Base-by-base conservation (phyloP, 2,329 filamentous ascomycete genomes). In the Colletotrichum falcatum region DNA sequence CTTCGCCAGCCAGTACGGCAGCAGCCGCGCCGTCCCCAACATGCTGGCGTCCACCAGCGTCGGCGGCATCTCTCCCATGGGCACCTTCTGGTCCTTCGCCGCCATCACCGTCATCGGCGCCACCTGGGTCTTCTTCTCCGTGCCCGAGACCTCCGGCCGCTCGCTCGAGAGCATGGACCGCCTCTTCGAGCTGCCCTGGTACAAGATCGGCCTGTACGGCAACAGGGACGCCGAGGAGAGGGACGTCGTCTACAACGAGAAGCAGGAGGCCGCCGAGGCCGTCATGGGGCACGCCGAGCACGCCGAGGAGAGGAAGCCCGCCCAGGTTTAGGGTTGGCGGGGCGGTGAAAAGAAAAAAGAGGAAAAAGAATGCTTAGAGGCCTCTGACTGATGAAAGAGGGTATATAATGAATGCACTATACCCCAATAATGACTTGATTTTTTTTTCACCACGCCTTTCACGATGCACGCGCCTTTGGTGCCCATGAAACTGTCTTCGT, bases 1-100 rank as follows among this genome's bases (percentile, higher is more conserved):
- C 79, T 94, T 94, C 77, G 90, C 87, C 70, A 93, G 93, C 79
- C 91, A 94, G 79, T 94, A 93, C 77, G 92, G 92, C 33, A 94
- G 93, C 82, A 87, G 89, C 1, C 90, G 92, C 44, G 91, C 92
- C 0, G 90, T 94, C 0, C 92, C 92, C 1, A 88, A 89, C 73
- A 93, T 94, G 91, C 87, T 95, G 54, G 83, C 94, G 1, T 73
- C 81, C 11, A 65, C 72, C 0, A 23, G 71, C 0, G 42, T 82
- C 1, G 86, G 86, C 2, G 87, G 87, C 1, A 85, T 89, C 71
- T 83, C 79, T 16, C 84, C 85, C 46, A 88, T 86, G 70, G 93
- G 93, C 0, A 94, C 92, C 0, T 95, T 95, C 83, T 91, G 91
- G 87, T 92, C 91, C 81, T 95, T 94, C 79, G 85, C 87, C 0